Evolutionary conservation across 1,284 basidiomycete species (phyloP).

Genomic region (Moniliella sp.): DNA sequence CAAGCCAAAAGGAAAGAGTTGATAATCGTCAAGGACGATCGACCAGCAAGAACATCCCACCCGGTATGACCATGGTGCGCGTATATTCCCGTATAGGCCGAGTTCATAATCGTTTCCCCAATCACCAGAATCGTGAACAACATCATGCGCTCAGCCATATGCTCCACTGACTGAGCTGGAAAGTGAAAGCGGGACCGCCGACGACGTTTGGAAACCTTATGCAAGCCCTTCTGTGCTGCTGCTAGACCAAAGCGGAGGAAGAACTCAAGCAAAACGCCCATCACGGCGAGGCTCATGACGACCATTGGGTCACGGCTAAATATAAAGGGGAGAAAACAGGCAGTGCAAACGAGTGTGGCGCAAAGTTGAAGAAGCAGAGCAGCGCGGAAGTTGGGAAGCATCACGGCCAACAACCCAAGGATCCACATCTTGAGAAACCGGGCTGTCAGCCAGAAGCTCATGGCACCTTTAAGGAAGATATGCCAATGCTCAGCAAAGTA

Average conservation of each 20-base stretch:
- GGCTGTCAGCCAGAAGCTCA: conserved; percentile 22
- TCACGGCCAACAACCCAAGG: conserved; percentile 18
- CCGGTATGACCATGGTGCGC: too few species aligned
- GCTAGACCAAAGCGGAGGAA: conserved; percentile 11
- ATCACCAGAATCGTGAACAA: conserved; percentile 23
- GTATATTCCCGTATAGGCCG: too few species aligned
- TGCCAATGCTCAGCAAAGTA: conserved; percentile 18
- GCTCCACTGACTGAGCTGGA: conserved; percentile 14
- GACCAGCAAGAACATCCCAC: too few species aligned
- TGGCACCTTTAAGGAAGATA: conserved; percentile 9
- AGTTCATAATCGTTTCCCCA: conserved; percentile 21
- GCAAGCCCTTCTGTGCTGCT: conserved; percentile 8
- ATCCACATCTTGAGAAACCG: conserved; percentile 13
- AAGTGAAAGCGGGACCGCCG: conserved; percentile 19
- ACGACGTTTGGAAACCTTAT: conserved; percentile 8
- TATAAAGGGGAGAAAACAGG: conserved; percentile 19
- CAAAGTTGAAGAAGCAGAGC: conserved; percentile 17
- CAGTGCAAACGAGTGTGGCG: conserved; percentile 9
- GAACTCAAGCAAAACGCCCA: conserved; percentile 16
- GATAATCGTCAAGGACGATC: conserved; percentile 15
- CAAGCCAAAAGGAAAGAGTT: conserved; percentile 25
- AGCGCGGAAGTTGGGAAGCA: conserved; percentile 21
- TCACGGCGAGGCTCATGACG: conserved; percentile 10
- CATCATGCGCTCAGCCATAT: conserved; percentile 17
- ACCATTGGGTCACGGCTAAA: conserved; percentile 6